These are phyloP conservation scores for Calonectria crousiana DNA, from an alignment of 2,329 filamentous ascomycete genomes.

Conservation along the genomic window DNA sequence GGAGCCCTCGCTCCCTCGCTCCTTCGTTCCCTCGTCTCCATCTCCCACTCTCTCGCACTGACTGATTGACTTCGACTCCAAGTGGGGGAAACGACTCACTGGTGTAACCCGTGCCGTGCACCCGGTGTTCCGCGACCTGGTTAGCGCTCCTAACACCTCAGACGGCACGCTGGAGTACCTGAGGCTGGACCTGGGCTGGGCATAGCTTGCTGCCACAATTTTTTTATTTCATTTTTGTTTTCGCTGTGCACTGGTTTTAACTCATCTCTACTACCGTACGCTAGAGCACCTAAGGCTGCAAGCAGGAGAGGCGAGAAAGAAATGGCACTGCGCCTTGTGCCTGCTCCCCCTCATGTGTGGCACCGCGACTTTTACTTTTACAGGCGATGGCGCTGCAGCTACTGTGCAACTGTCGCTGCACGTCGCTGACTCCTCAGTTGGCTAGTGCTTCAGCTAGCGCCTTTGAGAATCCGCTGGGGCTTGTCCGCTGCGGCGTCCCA, in stretches of 20 bases:
- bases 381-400: neutral
- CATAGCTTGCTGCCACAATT: neutral
- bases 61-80: slow-evolving; percentile 19
- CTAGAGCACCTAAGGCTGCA: neutral
- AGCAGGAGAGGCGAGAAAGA: neutral
- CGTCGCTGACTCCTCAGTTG: slow-evolving; percentile 4
- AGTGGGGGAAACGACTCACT: slow-evolving; percentile 21
- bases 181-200: neutral
- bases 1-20: too few relatives aligned
- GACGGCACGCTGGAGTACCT: slow-evolving; percentile 7
- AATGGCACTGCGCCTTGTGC: neutral
- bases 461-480: neutral
- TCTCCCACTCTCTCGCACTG: slow-evolving; percentile 3
- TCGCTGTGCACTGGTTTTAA: neutral
- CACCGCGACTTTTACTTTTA: slow-evolving; percentile 2
- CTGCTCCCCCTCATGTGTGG: neutral
- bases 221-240: neutral
- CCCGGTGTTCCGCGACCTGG: slow-evolving; percentile 22
- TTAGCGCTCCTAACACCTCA: slow-evolving; percentile 14
- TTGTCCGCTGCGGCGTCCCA: neutral
- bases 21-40: neutral
- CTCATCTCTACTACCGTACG: neutral
- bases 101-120: slow-evolving; percentile 27
- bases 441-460: neutral
- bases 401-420: slow-evolving; percentile 10